phyloP scores from a whole-genome alignment of 2,329 filamentous ascomycete genomes.

The Epicoccum sorghinum region DNA sequence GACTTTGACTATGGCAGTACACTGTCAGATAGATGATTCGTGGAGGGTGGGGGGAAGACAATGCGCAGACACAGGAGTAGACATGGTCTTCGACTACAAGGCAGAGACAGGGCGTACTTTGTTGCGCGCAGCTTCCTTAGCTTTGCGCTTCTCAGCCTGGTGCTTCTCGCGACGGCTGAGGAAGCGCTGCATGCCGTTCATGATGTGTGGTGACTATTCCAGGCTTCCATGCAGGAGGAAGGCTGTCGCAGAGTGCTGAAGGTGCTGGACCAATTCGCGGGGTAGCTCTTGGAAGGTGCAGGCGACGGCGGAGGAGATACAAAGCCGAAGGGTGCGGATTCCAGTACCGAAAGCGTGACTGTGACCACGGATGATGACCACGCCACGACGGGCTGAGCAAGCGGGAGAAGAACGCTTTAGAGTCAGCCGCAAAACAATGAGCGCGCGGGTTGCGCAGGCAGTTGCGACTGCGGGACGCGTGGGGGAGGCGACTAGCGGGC shows the following conservation, averaged over 20 bases:
- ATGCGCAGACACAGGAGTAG: conserved; percentile 13
- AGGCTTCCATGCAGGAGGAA: conserved; percentile 27
- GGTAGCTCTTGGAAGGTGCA: conserved; percentile 24
- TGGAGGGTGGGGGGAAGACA: conserved; percentile 14
- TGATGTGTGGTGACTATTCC: conserved; percentile 34
- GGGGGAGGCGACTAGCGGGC: not conserved
- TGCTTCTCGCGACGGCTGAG: conserved; percentile 71
- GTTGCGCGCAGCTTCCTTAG: conserved; percentile 36
- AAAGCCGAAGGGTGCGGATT: too few species aligned
- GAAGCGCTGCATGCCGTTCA: conserved; percentile 66
- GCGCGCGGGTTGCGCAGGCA: not conserved
- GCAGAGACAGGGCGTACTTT: conserved; percentile 41
- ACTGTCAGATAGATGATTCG: conserved; percentile 34
- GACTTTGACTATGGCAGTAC: conserved; percentile 32
- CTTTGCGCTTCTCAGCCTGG: conserved; percentile 43
- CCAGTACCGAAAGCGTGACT: too few species aligned
- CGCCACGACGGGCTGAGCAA: conserved; percentile 10
- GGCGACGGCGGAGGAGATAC: conserved; percentile 7
- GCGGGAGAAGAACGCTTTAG: not conserved
- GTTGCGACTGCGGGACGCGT: not conserved
- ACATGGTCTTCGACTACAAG: not conserved
- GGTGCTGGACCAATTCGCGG: conserved; percentile 11
- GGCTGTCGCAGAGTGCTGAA: conserved; percentile 6
- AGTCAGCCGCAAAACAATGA: not conserved
- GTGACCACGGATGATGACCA: conserved; percentile 2